These are phyloP conservation scores for Ulvella scutata DNA, from an alignment of 139 green algal genomes.

Conservation along the genomic window DNA sequence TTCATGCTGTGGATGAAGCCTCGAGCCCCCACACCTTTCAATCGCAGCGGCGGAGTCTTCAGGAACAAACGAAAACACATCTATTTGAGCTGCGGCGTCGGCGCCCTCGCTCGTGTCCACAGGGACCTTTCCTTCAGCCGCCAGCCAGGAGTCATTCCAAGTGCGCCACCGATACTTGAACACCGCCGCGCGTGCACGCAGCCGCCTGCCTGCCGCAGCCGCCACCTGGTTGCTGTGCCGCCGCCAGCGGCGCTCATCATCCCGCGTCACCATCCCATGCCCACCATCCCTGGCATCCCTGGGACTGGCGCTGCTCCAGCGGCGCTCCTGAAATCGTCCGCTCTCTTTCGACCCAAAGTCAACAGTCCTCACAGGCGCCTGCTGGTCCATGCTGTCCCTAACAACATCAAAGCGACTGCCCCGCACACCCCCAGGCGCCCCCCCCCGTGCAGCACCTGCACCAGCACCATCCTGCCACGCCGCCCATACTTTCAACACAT, in stretches of 20 bases:
- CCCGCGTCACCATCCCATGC: too few relatives aligned
- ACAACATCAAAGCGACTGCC: background rate
- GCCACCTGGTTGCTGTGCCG: background rate
- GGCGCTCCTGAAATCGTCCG: too few relatives aligned
- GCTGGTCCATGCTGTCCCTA: background rate
- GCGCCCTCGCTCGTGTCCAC: background rate
- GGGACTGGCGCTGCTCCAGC: background rate
- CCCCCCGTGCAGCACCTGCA: too few relatives aligned
- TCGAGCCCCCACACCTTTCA: background rate
- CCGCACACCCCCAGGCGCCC: background rate
- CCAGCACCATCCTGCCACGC: too few relatives aligned
- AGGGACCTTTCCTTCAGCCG: background rate
- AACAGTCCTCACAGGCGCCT: background rate
- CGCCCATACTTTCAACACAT: too few relatives aligned
- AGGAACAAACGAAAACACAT: background rate
- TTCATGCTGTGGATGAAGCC: too few relatives aligned
- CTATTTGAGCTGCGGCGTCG: background rate
- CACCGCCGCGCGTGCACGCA: background rate
- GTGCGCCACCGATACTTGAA: background rate
- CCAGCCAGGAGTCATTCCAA: background rate
- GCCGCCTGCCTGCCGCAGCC: background rate
- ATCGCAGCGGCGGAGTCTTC: background rate
- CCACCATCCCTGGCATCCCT: background rate
- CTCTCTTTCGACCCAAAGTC: too few relatives aligned
- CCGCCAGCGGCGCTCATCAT: background rate